A percentile compares a stretch with the other conserved stretches of the same genome.
These are phyloP conservation scores for Neurospora sp. DNA, from an alignment of 495 filamentous ascomycete species.

Conservation along the genomic window DNA sequence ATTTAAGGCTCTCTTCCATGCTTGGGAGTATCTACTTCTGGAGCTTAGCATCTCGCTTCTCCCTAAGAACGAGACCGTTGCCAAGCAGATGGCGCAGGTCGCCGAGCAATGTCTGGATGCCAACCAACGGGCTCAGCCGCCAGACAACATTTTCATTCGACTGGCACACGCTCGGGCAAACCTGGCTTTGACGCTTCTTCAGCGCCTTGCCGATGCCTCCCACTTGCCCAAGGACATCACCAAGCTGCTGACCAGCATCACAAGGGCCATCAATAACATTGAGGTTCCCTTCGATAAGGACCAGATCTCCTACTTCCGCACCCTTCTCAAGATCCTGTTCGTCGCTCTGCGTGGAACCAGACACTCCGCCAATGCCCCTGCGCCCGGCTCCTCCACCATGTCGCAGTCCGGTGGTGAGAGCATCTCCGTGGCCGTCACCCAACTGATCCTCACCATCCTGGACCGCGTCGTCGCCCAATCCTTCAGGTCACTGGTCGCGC, in stretches of 20 bases:
- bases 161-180: conserved; percentile 63
- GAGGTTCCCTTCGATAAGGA: conserved; percentile 51
- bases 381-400: conserved; percentile 9
- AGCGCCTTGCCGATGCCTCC: conserved; percentile 57
- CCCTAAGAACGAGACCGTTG: conserved; percentile 45
- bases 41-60: conserved; percentile 67
- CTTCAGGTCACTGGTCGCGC: conserved; percentile 64
- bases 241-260: conserved; percentile 53
- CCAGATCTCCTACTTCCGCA: conserved; percentile 66
- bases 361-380: conserved; percentile 15
- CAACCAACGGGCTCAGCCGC: conserved; percentile 53
- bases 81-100: conserved; percentile 55
- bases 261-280: conserved; percentile 54
- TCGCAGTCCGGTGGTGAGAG: conserved; percentile 2
- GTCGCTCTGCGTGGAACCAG: conserved; percentile 56
- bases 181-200: conserved; percentile 64
- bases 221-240: conserved; percentile 51
- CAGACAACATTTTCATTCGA: conserved; percentile 62
- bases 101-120: conserved; percentile 61
- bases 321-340: conserved; percentile 75
- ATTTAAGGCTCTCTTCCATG: conserved; percentile 59
- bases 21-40: conserved; percentile 81
- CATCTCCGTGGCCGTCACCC: conserved; percentile 29
- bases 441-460: conserved; percentile 60
- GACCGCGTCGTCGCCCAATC: conserved; percentile 69